Evolutionary conservation across 2,329 filamentous ascomycete genomes (phyloP), one percentile per base, ranked within the genome.

Genomic region (Exophiala viscosa): DNA sequence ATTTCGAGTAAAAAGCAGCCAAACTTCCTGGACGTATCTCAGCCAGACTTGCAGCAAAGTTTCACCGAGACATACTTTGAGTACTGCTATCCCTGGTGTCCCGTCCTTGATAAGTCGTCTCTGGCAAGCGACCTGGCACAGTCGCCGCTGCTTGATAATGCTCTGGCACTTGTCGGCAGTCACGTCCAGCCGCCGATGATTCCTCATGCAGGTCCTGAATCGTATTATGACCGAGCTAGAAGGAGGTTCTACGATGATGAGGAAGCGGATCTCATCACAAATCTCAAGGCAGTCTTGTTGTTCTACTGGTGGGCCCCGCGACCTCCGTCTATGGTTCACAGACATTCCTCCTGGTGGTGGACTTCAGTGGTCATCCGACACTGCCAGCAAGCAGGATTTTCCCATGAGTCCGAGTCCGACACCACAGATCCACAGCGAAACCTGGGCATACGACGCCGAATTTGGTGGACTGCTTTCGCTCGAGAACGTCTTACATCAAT

Each of bases 341-440:
- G 69, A 2, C 67, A 75, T 53, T 67, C 71, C 1, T 71, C 69
- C n/a, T 75, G 72, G 72, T 76, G 73, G 73, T 76, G 73, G 73
- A 74, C 71, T 0, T 69, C 69, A 3, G 69, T 74, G 2, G 65
- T 71, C 9, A 74, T 76, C 20, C 59, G 72, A 5, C 70, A 73
- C 49, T 71, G 70, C 1, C 73, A 76, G 50, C 72, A 76, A 49
- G 69, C 73, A 60, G 72, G 71, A 33, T 64, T 74, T 10, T 71
- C 75, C 35, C 68, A 71, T 2, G 72, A 75, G 43, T 68, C 69
- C 0, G 54, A 61, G 1, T 48, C 59, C 0, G 43, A 45, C n/a
- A 28, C 56, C 6, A 52, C 61, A 10, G 23, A 17, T 18, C 32
- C 13, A 13, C 32, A 39, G 10, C n/a, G 15, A 33, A 35, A 42